A percentile compares a stretch with the other conserved stretches of the same genome.
Evolutionary conservation across 345 rosid species (phyloP).

Genomic region (Psidium guajava): DNA sequence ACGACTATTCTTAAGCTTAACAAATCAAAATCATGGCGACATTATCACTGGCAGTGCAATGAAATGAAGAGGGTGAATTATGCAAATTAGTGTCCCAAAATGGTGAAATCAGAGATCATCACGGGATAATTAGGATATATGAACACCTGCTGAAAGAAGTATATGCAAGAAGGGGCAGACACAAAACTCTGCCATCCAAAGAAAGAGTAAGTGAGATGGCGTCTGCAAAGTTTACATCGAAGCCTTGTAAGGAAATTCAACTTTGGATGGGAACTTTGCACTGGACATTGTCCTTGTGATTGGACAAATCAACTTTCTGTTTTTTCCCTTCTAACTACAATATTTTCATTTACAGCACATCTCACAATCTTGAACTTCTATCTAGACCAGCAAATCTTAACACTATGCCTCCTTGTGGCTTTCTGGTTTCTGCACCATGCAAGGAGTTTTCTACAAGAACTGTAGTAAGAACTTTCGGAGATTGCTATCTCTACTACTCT

Average conservation of each 20-base stretch:
- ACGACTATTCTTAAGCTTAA: not conserved
- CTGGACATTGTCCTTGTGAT: not conserved
- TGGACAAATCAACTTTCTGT: not conserved
- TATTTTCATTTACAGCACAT: not conserved
- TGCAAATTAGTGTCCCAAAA: not conserved
- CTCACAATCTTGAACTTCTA: not conserved
- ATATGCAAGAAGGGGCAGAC: not conserved
- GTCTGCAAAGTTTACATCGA: not conserved
- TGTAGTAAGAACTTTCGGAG: not conserved
- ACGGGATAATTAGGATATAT: not conserved
- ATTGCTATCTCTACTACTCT: not conserved
- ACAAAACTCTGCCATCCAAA: not conserved
- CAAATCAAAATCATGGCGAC: not conserved
- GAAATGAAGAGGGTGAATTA: not conserved
- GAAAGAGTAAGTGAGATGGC: not conserved
- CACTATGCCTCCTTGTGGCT: not conserved
- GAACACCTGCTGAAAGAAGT: not conserved
- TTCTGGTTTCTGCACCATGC: not conserved
- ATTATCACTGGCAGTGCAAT: not conserved
- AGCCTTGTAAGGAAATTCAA: not conserved
- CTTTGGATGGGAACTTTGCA: not conserved
- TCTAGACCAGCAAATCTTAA: not conserved
- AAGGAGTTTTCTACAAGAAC: not conserved
- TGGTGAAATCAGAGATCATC: not conserved
- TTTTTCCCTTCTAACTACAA: not conserved